Percentiles rank a stretch among this genome's conserved stretches.
Conservation (phyloP, 2,329 filamentous ascomycete genomes). For the Trichoderma sp. region DNA sequence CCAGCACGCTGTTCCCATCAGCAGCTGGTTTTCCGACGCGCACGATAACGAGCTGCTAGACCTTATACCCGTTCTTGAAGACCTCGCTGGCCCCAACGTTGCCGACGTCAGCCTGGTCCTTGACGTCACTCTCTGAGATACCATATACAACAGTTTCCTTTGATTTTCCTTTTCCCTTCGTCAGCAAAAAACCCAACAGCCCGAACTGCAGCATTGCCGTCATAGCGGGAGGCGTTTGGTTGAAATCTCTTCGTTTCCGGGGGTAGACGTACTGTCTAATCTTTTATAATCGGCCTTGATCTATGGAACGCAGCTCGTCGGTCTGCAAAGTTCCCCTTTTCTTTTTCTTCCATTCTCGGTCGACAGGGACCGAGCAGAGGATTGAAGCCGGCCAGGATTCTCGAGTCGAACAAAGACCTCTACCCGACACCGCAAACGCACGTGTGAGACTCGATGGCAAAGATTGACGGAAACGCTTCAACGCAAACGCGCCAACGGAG, state of each 20-base stretch:
- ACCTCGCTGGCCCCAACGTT: constrained; percentile 85
- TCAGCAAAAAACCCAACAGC: constrained; percentile 39
- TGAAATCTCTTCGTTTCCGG: constrained; percentile 49
- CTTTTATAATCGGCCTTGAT: constrained; percentile 47
- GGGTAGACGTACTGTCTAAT: constrained; percentile 58
- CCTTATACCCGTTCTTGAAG: constrained; percentile 96
- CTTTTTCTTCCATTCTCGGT: constrained; percentile 12
- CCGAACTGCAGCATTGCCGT: constrained; percentile 45
- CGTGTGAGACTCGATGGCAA: constrained; percentile 40
- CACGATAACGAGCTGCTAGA: constrained; percentile 99
- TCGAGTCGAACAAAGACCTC: constrained; percentile 28
- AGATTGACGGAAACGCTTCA: constrained; percentile 35
- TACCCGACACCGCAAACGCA: constrained; percentile 39
- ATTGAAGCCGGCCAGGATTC: constrained; percentile 23
- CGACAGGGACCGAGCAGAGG: constrained; percentile 23
- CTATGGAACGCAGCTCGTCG: constrained; percentile 26
- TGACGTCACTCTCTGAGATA: constrained; percentile 75
- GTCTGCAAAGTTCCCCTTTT: constrained; percentile 12
- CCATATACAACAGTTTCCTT: constrained; percentile 35
- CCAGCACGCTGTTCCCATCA: constrained; percentile 97
- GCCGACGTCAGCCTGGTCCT: constrained; percentile 96
- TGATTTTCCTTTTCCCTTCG: constrained; percentile 35
- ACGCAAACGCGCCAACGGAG: constrained; percentile 24
- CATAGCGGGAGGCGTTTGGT: constrained; percentile 62
- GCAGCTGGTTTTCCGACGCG: constrained; percentile 99